Conservation (phyloP, 2,329 filamentous ascomycete genomes). For the Fusarium torreyae region DNA sequence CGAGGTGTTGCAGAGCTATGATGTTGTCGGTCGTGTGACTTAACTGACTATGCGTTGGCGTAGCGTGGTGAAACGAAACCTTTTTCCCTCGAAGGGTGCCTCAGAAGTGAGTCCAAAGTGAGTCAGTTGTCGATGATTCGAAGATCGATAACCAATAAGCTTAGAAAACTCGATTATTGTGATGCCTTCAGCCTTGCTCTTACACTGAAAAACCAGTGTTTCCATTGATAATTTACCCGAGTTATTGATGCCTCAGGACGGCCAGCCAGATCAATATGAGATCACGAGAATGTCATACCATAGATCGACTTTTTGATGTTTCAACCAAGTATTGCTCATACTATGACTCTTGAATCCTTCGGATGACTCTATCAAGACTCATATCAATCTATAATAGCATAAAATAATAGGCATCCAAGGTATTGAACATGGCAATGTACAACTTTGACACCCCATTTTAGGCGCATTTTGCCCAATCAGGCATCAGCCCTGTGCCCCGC, state of each 20-base stretch:
- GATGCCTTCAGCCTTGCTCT: constrained; percentile 38
- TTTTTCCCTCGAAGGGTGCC: neutral
- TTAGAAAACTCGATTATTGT: neutral
- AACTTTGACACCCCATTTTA: constrained; percentile 32
- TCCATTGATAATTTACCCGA: constrained; percentile 19
- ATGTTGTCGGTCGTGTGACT: constrained; percentile 1
- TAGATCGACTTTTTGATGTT: constrained; percentile 1
- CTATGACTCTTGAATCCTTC: constrained; percentile 35
- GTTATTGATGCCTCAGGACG: constrained; percentile 49
- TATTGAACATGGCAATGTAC: constrained; percentile 25
- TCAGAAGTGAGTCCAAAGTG: constrained; percentile 3
- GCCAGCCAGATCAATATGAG: neutral
- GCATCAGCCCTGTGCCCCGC: constrained; percentile 37
- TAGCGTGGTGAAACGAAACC: neutral
- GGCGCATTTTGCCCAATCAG: constrained; percentile 23
- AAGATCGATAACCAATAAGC: neutral
- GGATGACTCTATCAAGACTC: constrained; percentile 33
- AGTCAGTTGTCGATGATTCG: neutral
- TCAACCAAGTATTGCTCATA: constrained; percentile 8
- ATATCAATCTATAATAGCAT: constrained; percentile 19
- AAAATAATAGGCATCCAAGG: constrained; percentile 22
- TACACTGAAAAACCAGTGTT: constrained; percentile 29
- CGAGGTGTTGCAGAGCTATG: constrained; percentile 7
- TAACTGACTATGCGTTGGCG: constrained; percentile 4
- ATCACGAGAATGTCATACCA: neutral